Percentiles rank a stretch among this genome's conserved stretches.
These are phyloP conservation scores for Agrostemma githago DNA, from an alignment of 148 eudicot species.

Conservation along the genomic window DNA sequence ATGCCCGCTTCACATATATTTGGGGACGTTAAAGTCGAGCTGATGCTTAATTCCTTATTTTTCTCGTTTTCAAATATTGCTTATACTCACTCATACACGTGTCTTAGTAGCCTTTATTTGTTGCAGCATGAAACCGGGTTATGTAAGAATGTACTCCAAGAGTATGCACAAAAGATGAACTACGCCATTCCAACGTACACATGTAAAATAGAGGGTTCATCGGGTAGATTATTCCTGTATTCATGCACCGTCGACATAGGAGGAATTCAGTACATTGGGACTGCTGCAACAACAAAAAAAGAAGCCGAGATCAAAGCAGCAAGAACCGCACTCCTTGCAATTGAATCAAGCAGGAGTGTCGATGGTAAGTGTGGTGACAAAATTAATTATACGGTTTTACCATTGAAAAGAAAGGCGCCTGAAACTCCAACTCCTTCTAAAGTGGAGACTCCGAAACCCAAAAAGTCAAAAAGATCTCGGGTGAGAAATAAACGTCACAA, in stretches of 20 bases:
- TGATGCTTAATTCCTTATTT: slow-evolving; percentile 2
- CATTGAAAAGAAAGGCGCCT: slow-evolving; percentile 47
- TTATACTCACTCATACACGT: not conserved
- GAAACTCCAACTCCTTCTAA: slow-evolving; percentile 26
- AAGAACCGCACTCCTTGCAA: slow-evolving; percentile 78
- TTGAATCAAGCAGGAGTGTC: slow-evolving; percentile 37
- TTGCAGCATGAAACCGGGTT: slow-evolving; percentile 93
- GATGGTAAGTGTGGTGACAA: slow-evolving; percentile 16
- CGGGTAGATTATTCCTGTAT: slow-evolving; percentile 30
- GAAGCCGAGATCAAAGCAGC: slow-evolving; percentile 98
- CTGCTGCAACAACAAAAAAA: slow-evolving; percentile 65
- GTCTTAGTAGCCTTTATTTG: not conserved
- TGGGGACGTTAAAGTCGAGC: not conserved
- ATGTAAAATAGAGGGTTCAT: slow-evolving; percentile 37
- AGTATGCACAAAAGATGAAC: slow-evolving; percentile 95
- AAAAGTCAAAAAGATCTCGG: slow-evolving; percentile 49
- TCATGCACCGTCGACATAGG: slow-evolving; percentile 78
- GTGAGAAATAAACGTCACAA: slow-evolving; percentile 34
- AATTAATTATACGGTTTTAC: slow-evolving; percentile 57
- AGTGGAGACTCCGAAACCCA: slow-evolving; percentile 31
- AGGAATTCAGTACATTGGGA: slow-evolving; percentile 74
- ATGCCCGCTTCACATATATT: not conserved
- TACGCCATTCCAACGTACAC: slow-evolving; percentile 70
- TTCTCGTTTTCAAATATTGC: not conserved
- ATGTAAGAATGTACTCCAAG: slow-evolving; percentile 89